Conservation (phyloP, 768 basidiomycete species). For the Lentinula aciculospora region DNA sequence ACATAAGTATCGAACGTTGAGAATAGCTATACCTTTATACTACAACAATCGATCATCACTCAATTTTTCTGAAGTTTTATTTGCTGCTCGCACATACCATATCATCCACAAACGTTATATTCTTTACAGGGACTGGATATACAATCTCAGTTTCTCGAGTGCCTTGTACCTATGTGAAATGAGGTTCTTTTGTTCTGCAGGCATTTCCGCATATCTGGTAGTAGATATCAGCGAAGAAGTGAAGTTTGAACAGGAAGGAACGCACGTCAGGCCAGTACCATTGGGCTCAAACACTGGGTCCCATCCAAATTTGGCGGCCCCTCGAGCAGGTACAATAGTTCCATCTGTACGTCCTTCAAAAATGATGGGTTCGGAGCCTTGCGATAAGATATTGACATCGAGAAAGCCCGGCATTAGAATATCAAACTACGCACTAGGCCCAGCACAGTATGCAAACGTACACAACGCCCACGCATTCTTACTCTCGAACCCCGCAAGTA, state of each 20-base stretch:
- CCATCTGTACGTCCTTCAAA: conserved; percentile 90
- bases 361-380: conserved; percentile 63
- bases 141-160: conserved; percentile 33
- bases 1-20: no score
- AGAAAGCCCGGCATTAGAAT: not conserved
- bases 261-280: conserved; percentile 73
- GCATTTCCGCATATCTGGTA: conserved; percentile 45
- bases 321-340: conserved; percentile 81
- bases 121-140: conserved; percentile 12
- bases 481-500: conserved; percentile 72
- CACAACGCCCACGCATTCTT: conserved; percentile 86
- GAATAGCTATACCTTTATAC: no score
- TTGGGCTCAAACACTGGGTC: conserved; percentile 81
- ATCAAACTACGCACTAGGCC: conserved; percentile 45
- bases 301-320: conserved; percentile 82
- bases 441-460: conserved; percentile 91
- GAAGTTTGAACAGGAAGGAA: not conserved
- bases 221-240: not conserved
- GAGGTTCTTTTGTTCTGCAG: conserved; percentile 35
- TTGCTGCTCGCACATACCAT: no score
- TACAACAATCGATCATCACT: no score
- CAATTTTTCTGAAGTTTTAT: no score
- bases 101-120: no score
- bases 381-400: not conserved
- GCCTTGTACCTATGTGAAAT: conserved; percentile 45